phyloP scores from a whole-genome alignment of 106 monocot genomes.

The Platanthera zijinensis region DNA sequence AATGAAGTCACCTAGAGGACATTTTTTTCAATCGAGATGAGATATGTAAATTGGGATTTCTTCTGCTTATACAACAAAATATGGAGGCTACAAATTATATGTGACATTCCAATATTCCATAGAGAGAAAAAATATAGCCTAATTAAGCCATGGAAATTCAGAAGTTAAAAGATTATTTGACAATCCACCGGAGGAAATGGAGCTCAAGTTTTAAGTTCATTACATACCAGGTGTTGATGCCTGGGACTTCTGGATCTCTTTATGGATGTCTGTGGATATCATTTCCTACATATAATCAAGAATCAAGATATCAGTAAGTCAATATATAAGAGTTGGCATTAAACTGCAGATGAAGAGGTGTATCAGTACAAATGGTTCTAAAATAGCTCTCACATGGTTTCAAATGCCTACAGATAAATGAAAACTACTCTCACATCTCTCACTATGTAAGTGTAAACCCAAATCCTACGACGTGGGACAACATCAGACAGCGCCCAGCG shows the following conservation, averaged over 20 bases:
- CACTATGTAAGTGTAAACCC: too few relatives aligned
- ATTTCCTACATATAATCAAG: constrained; percentile 29
- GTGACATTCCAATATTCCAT: neutral
- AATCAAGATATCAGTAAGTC: neutral
- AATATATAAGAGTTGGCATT: neutral
- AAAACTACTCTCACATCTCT: neutral
- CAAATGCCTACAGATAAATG: neutral
- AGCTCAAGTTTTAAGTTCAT: neutral
- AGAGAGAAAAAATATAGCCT: too few relatives aligned
- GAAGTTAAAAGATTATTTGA: neutral
- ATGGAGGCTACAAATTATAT: neutral
- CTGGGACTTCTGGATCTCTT: constrained; percentile 32
- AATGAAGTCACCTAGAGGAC: neutral
- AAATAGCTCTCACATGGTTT: neutral
- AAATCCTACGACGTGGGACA: too few relatives aligned
- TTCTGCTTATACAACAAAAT: neutral
- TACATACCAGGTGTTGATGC: constrained; percentile 41
- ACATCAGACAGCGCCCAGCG: too few relatives aligned
- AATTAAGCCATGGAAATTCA: neutral
- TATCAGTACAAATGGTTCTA: neutral
- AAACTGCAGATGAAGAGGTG: neutral
- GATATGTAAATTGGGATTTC: neutral
- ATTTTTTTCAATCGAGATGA: neutral
- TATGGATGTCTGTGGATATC: constrained; percentile 15
- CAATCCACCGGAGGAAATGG: neutral